Conservation (phyloP, 768 basidiomycete species). For the Cyathus striatus region DNA sequence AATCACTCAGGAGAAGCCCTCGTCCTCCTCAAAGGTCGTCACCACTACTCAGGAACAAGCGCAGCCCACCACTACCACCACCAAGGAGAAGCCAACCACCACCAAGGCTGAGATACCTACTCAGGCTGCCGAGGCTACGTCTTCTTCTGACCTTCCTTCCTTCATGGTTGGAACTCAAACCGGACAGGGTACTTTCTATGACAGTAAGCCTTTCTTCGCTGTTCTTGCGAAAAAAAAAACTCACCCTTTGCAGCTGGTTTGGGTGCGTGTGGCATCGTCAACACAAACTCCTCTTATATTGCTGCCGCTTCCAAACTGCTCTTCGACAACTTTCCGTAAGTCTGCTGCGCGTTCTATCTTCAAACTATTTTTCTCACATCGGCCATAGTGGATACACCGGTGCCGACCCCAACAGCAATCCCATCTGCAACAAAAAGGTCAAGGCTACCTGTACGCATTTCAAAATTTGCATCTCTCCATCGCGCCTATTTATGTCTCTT, state of each 20-base stretch:
- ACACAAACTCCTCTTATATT: constrained; percentile 45
- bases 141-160: too few relatives aligned
- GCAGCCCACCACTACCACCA: constrained; percentile 15
- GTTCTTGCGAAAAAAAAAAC: constrained; percentile 2
- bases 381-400: constrained; percentile 48
- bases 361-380: neutral
- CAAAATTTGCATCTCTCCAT: constrained; percentile 2
- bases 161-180: constrained; percentile 44
- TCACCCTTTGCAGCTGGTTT: constrained; percentile 40
- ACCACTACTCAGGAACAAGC: constrained; percentile 13
- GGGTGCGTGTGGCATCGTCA: constrained; percentile 59
- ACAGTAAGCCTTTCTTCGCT: constrained; percentile 21
- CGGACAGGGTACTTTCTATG: constrained; percentile 57
- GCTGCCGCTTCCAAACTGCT: constrained; percentile 52
- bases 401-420: constrained; percentile 70
- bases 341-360: constrained; percentile 8
- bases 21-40: constrained; percentile 7
- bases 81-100: constrained; percentile 9
- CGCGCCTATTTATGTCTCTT: constrained; percentile 4
- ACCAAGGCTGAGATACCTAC: too few relatives aligned
- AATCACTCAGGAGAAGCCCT: constrained; percentile 3
- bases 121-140: too few relatives aligned
- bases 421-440: constrained; percentile 55
- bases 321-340: constrained; percentile 60
- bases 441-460: constrained; percentile 40